A percentile compares a stretch with the other conserved stretches of the same genome.
Evolutionary conservation across 768 basidiomycete genomes (phyloP).

Genomic region (Lactifluus rugatus): DNA sequence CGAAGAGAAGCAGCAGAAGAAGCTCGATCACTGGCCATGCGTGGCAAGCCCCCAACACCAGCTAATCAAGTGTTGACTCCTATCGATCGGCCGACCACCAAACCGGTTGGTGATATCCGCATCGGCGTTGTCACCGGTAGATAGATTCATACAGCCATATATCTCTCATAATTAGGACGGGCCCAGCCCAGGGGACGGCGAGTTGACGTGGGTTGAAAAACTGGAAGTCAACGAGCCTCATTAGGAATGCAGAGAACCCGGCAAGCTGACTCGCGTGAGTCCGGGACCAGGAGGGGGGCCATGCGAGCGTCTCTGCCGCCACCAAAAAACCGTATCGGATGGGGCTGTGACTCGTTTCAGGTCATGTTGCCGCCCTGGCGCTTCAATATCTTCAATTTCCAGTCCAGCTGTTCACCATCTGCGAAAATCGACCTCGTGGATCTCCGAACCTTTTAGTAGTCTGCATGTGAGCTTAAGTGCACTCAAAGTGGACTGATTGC

Average conservation of each 20-base stretch:
- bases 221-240: neutral
- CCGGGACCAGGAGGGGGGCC: neutral
- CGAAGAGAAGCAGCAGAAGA: constrained; percentile 7
- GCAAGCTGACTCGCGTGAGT: constrained; percentile 3
- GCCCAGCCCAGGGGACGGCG: neutral
- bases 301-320: neutral
- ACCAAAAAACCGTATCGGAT: neutral
- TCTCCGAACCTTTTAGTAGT: neutral
- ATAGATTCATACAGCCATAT: neutral
- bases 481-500: constrained; percentile 2
- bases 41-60: neutral
- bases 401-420: neutral
- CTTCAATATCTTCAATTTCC: neutral
- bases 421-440: neutral
- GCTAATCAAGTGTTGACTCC: too few species aligned
- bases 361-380: neutral
- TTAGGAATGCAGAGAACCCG: neutral
- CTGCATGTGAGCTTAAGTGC: neutral
- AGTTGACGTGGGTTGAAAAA: neutral
- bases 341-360: constrained; percentile 10
- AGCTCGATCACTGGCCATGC: neutral
- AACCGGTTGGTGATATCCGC: neutral
- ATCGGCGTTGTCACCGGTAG: neutral
- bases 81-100: neutral
- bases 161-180: neutral